Base-by-base conservation (phyloP, 352 stramenopile genomes). In the Phytophthora niederhauseri region DNA sequence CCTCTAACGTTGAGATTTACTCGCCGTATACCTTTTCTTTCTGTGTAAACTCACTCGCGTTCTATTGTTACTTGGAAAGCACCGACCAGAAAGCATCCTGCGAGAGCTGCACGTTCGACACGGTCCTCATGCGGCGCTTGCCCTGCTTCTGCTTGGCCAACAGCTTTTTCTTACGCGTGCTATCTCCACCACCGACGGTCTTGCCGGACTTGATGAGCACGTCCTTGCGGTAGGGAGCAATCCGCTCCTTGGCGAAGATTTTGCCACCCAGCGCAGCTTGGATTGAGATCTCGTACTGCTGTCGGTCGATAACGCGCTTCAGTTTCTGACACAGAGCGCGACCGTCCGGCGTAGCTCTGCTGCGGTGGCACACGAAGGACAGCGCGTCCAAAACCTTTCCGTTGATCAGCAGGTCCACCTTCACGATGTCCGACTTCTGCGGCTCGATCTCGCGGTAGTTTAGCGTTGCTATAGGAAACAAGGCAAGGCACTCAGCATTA, bases 261-360 rank as follows among this genome's bases (percentile, higher is more conserved):
- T 99, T 99, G 26, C 80, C 84, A 26, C 95, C 94, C 5, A 98
- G 84, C 51, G 95, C 97, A 12, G 98, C 98, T 73, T 99, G 98
- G 65, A 99, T 99, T 14, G 97, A 96, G 41, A 99, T 98, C 66
- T 99, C 98, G 73, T 99, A 99, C 76, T 99, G 98, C 82, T 99
- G 98, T 1, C 97, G 78, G 57, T 95, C 85, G 45, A 98, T 98
- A 64, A 99, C 94, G 48, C 97, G 91, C 75, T 99, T 97, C 19
- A 99, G 87, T 72, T 98, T 98, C 55, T 97, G 78, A 51, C 94
- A 98, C 6, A 99, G 80, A 17, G 87, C 82, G 24, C 97, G 79
- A 4, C 97, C 98, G 17, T 90, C 78, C 2, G 73, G 55, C 1
- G 81, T 93, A 3, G 87, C 87, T 59, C 93, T 90, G 73, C 87